phyloP scores from a whole-genome alignment of 2,329 filamentous ascomycete species.

The Aureobasidium sp. region DNA sequence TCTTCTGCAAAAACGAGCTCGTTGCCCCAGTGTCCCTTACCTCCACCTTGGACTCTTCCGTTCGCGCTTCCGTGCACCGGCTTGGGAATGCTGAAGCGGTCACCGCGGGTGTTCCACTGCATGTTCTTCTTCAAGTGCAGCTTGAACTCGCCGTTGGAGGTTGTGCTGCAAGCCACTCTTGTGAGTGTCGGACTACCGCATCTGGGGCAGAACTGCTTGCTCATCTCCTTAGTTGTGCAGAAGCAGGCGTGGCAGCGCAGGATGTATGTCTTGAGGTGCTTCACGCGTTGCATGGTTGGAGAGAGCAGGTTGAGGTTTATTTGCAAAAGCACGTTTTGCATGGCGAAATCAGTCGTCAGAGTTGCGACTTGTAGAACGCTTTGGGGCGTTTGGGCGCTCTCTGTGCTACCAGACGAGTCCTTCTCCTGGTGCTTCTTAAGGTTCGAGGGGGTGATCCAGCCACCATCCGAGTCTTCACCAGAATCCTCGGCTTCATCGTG shows the following conservation, averaged over 20 bases:
- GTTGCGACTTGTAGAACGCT: slow-evolving; percentile 77
- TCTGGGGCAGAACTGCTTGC: slow-evolving; percentile 82
- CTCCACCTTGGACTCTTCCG: slow-evolving; percentile 64
- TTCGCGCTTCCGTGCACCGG: slow-evolving; percentile 72
- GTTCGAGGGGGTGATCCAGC: slow-evolving; percentile 94
- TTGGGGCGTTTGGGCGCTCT: slow-evolving; percentile 40
- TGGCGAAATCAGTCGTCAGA: slow-evolving; percentile 90
- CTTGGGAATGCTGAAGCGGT: slow-evolving; percentile 89
- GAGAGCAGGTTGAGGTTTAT: slow-evolving; percentile 91
- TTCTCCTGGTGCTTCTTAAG: slow-evolving; percentile 73
- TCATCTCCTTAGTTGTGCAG: slow-evolving; percentile 71
- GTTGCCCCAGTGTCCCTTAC: slow-evolving; percentile 79
- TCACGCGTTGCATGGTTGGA: slow-evolving; percentile 70
- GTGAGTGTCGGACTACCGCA: slow-evolving; percentile 85
- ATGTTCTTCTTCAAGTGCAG: slow-evolving; percentile 90
- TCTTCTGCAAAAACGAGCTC: slow-evolving; percentile 84
- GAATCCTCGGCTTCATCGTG: slow-evolving; percentile 18
- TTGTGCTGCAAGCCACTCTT: slow-evolving; percentile 77
- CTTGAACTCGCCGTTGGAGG: slow-evolving; percentile 69
- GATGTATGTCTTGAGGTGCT: slow-evolving; percentile 78
- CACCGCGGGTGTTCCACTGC: slow-evolving; percentile 90
- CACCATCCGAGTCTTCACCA: slow-evolving; percentile 45
- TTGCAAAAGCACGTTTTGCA: slow-evolving; percentile 93
- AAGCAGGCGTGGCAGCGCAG: slow-evolving; percentile 94
- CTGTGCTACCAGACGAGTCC: slow-evolving; percentile 43